phyloP scores from a whole-genome alignment of 2,329 filamentous ascomycete genomes.

The Monilinia vaccinii-corymbosi region DNA sequence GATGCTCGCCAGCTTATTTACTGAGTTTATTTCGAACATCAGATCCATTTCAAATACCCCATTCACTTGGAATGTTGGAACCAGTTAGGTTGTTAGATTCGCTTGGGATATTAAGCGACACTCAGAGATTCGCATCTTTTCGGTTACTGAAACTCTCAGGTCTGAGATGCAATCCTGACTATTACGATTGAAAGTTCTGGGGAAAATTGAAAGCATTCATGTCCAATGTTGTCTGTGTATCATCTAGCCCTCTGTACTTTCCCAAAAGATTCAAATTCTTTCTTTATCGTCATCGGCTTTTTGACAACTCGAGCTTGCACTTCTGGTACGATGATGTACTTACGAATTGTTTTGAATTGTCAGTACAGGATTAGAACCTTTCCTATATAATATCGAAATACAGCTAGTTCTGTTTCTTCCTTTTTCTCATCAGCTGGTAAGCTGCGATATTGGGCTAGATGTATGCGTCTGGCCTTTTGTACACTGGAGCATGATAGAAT shows the following conservation, averaged over 20 bases:
- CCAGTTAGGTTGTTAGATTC: too few species aligned
- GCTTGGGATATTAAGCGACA: background rate
- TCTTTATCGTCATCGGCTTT: background rate
- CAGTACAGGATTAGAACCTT: too few species aligned
- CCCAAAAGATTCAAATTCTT: background rate
- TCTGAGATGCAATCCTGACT: background rate
- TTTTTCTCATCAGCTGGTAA: too few species aligned
- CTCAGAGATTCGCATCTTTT: background rate
- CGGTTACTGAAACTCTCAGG: background rate
- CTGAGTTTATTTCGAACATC: background rate
- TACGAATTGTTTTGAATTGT: background rate
- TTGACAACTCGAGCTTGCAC: too few species aligned
- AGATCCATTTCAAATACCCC: background rate
- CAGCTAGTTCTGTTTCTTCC: too few species aligned
- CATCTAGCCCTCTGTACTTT: background rate
- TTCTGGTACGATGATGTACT: background rate
- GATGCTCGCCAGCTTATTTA: too few species aligned
- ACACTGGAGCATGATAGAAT: too few species aligned
- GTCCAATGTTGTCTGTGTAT: background rate
- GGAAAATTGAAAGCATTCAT: background rate
- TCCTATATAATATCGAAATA: too few species aligned
- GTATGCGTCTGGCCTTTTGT: too few species aligned
- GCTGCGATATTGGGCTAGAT: too few species aligned
- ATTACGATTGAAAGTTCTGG: too few species aligned
- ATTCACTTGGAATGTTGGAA: too few species aligned